A percentile compares a stretch with the other conserved stretches of the same genome.
Evolutionary conservation across 805 yeast genomes (phyloP).

Genomic region (Naumovozyma baii): DNA sequence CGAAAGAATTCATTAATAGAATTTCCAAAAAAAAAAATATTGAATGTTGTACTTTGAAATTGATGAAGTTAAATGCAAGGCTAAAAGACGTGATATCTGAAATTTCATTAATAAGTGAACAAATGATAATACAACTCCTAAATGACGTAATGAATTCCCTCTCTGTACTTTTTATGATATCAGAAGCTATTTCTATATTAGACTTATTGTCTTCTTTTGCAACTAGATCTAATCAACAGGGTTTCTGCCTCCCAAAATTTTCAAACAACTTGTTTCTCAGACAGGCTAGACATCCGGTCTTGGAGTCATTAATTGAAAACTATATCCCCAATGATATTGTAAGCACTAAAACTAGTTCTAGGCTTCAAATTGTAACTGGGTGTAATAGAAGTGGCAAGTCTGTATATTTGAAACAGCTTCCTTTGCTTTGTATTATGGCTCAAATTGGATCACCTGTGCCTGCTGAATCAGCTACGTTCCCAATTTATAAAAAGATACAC

Average conservation of each 20-base stretch:
- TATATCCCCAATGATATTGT: constrained; percentile 35
- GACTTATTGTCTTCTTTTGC: constrained; percentile 35
- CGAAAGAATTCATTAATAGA: constrained; percentile 30
- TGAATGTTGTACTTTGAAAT: constrained; percentile 35
- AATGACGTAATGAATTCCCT: constrained; percentile 21
- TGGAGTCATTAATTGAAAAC: constrained; percentile 25
- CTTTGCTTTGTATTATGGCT: constrained; percentile 41
- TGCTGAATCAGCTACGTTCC: constrained; percentile 36
- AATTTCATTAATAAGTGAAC: constrained; percentile 35
- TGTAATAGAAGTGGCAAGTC: constrained; percentile 59
- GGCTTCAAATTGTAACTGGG: constrained; percentile 45
- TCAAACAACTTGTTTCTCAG: constrained; percentile 26
- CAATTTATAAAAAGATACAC: constrained; percentile 32
- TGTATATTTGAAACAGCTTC: constrained; percentile 43
- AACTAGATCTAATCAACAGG: constrained; percentile 12
- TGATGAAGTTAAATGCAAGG: constrained; percentile 35
- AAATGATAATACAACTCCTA: constrained; percentile 29
- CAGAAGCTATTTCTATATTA: constrained; percentile 36
- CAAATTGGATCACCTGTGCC: constrained; percentile 50
- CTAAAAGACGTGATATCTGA: constrained; percentile 34
- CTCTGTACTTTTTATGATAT: constrained; percentile 33
- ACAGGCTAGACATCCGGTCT: constrained; percentile 36
- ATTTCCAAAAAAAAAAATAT: constrained; percentile 24
- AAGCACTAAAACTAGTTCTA: constrained; percentile 29
- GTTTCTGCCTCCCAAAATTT: constrained; percentile 33